These are phyloP conservation scores for Blastobotrys buckinghamii DNA, from an alignment of 1,139 yeast species.

Conservation along the genomic window DNA sequence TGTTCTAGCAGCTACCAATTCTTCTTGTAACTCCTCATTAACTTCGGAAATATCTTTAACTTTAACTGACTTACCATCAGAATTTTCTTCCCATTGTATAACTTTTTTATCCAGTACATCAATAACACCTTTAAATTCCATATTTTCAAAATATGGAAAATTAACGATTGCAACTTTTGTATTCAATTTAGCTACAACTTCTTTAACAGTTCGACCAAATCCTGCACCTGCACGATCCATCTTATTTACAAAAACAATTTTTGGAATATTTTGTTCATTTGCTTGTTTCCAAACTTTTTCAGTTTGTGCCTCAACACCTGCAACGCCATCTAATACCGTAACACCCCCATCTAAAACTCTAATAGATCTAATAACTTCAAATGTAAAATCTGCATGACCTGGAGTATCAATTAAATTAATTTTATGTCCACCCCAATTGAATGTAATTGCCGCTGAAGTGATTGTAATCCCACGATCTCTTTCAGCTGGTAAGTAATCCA, in stretches of 20 bases:
- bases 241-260: slow-evolving; percentile 76
- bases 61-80: slow-evolving; percentile 51
- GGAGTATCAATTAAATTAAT: slow-evolving; percentile 94
- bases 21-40: slow-evolving; percentile 36
- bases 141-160: slow-evolving; percentile 64
- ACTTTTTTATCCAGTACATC: slow-evolving; percentile 70
- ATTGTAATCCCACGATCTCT: slow-evolving; percentile 92
- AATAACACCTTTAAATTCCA: slow-evolving; percentile 67
- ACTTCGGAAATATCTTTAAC: slow-evolving; percentile 41
- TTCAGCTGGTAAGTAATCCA: slow-evolving; percentile 88
- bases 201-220: slow-evolving; percentile 81
- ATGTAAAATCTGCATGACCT: slow-evolving; percentile 96
- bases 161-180: slow-evolving; percentile 71
- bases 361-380: slow-evolving; percentile 85
- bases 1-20: slow-evolving; percentile 56
- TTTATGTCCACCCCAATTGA: slow-evolving; percentile 73
- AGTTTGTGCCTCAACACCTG: slow-evolving; percentile 98
- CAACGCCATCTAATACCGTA: slow-evolving; percentile 88
- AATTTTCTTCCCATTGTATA: slow-evolving; percentile 54
- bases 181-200: slow-evolving; percentile 69
- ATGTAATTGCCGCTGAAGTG: slow-evolving; percentile 91
- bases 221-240: slow-evolving; percentile 98
- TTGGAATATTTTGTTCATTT: slow-evolving; percentile 57
- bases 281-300: slow-evolving; percentile 97
- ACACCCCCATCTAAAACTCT: slow-evolving; percentile 93